A percentile compares a stretch with the other conserved stretches of the same genome.
Conservation (phyloP, 306 rosid species). For the Hylodesmum podocarpum region DNA sequence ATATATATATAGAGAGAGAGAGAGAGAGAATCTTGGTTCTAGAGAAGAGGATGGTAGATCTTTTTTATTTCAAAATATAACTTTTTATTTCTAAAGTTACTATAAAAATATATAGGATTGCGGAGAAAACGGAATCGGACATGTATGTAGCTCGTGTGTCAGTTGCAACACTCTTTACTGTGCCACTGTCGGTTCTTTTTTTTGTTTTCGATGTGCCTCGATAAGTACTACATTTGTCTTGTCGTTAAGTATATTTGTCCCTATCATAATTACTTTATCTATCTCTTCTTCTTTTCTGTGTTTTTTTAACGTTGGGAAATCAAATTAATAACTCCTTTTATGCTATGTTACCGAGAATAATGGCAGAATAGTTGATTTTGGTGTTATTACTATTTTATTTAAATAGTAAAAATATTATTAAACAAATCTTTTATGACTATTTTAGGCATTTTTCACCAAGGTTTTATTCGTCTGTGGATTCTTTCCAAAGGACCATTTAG, state of each 20-base stretch:
- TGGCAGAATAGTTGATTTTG: not conserved
- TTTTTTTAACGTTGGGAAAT: too few relatives aligned
- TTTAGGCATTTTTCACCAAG: not conserved
- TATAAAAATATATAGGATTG: not conserved
- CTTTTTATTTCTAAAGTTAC: not conserved
- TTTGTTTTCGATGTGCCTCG: not conserved
- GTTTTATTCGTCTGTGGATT: too few relatives aligned
- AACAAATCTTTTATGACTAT: not conserved
- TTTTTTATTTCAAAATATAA: not conserved
- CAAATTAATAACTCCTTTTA: too few relatives aligned
- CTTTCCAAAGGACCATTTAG: too few relatives aligned
- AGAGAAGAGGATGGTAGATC: not conserved
- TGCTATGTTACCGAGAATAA: not conserved
- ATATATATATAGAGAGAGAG: not conserved
- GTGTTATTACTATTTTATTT: not conserved
- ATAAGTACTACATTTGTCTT: not conserved
- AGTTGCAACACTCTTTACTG: not conserved
- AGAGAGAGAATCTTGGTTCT: not conserved
- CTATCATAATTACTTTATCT: not conserved
- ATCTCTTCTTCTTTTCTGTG: not conserved
- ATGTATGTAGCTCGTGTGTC: not conserved
- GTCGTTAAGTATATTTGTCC: not conserved
- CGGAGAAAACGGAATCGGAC: not conserved
- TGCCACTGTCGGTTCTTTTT: not conserved
- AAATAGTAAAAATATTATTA: too few relatives aligned